These are phyloP conservation scores for Silybum marianum DNA, from an alignment of 129 eudicot genomes.

Conservation along the genomic window DNA sequence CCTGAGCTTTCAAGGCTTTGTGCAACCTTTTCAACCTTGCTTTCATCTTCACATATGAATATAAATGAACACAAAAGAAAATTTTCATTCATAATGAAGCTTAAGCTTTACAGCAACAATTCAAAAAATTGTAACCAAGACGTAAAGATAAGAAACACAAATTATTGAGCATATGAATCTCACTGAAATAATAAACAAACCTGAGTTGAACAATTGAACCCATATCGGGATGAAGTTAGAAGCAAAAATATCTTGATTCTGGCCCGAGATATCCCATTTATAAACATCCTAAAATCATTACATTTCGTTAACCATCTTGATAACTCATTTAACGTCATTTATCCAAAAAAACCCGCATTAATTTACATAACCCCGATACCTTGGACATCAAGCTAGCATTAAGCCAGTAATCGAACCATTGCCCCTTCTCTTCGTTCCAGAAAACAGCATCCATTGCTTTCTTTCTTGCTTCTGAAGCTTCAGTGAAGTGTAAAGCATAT, in stretches of 20 bases:
- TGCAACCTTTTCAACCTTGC: slow-evolving; percentile 57
- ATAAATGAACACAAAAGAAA: background rate
- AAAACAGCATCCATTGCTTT: slow-evolving; percentile 71
- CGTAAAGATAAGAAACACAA: background rate
- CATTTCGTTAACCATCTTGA: background rate
- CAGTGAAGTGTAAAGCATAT: slow-evolving; percentile 39
- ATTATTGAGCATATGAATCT: background rate
- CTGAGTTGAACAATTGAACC: slow-evolving; percentile 64
- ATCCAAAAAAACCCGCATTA: too few species aligned
- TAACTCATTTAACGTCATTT: too few species aligned
- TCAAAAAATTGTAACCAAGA: background rate
- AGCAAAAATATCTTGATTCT: slow-evolving; percentile 61
- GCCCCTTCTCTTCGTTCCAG: slow-evolving; percentile 78
- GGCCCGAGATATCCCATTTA: slow-evolving; percentile 54
- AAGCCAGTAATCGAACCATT: slow-evolving; percentile 96
- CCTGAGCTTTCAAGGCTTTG: slow-evolving; percentile 72
- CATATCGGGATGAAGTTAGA: slow-evolving; percentile 88
- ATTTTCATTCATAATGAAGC: background rate
- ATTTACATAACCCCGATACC: slow-evolving; percentile 45
- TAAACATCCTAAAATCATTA: slow-evolving; percentile 46
- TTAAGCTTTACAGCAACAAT: background rate
- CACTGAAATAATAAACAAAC: slow-evolving; percentile 34
- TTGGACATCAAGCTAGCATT: slow-evolving; percentile 31
- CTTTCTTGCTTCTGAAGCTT: slow-evolving; percentile 63
- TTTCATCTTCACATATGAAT: slow-evolving; percentile 40